Evolutionary conservation across 163 green algal genomes (phyloP).

Genomic region (Coccomyxa subellipsoidea): DNA sequence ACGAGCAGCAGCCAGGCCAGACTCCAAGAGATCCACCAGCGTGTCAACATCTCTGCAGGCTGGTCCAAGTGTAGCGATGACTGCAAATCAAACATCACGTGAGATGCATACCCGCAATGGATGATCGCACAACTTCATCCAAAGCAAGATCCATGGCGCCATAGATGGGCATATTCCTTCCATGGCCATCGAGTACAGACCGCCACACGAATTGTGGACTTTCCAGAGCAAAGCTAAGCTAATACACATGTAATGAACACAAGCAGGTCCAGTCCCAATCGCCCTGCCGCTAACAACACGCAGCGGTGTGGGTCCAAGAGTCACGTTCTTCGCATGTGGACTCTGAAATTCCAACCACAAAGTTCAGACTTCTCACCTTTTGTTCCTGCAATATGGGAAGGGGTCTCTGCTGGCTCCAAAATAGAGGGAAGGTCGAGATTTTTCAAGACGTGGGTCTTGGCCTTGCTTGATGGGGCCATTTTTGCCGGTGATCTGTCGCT

Average conservation of each 20-base stretch:
- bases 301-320: too few relatives aligned
- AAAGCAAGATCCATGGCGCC: background rate
- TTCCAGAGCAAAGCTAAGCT: background rate
- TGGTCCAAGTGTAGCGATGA: conserved; percentile 53
- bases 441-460: conserved; percentile 13
- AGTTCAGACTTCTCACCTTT: conserved; percentile 12
- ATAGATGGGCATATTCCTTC: background rate
- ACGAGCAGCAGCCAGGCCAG: conserved; percentile 51
- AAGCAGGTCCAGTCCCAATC: too few relatives aligned
- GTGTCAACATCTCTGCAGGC: conserved; percentile 49
- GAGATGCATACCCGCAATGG: too few relatives aligned
- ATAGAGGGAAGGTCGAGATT: conserved; percentile 11
- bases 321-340: too few relatives aligned
- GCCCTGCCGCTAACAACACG: too few relatives aligned
- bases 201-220: background rate
- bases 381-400: conserved; percentile 17
- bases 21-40: conserved; percentile 50
- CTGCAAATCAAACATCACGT: conserved; percentile 11
- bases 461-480: background rate
- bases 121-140: too few relatives aligned
- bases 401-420: conserved; percentile 11
- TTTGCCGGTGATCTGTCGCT: background rate
- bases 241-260: background rate
- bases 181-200: background rate
- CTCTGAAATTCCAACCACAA: background rate